Percentiles rank a stretch among this genome's conserved stretches.
Evolutionary conservation across 1,139 yeast species (phyloP).

Genomic region (Diutina neorugosa): DNA sequence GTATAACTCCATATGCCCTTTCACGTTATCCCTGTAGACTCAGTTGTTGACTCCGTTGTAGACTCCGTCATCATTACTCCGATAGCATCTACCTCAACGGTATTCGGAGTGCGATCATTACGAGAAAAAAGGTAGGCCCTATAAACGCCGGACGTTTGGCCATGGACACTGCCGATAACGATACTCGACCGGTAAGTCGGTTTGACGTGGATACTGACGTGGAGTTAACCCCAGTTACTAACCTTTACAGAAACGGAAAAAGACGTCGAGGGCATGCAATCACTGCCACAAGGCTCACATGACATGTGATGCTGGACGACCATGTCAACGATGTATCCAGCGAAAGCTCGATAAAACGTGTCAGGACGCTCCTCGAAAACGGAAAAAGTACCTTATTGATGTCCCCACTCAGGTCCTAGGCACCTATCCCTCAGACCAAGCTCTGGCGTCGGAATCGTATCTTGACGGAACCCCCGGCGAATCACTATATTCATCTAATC

Average conservation of each 20-base stretch:
- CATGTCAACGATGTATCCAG: slow-evolving; percentile 69
- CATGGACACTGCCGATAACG: neutral
- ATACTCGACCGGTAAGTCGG: neutral
- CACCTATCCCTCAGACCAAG: neutral
- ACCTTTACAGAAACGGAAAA: slow-evolving; percentile 20
- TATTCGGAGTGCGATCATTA: neutral
- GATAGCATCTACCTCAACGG: too few relatives aligned
- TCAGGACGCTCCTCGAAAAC: slow-evolving; percentile 81
- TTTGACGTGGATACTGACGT: too few relatives aligned
- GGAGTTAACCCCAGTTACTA: too few relatives aligned
- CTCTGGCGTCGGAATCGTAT: neutral
- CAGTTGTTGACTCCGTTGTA: too few relatives aligned
- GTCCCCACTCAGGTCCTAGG: slow-evolving; percentile 18
- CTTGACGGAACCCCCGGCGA: neutral
- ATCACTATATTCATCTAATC: neutral
- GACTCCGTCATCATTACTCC: too few relatives aligned
- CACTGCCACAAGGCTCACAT: slow-evolving; percentile 83
- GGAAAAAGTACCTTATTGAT: slow-evolving; percentile 66
- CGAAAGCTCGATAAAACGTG: slow-evolving; percentile 66
- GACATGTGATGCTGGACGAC: slow-evolving; percentile 73
- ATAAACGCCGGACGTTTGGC: neutral
- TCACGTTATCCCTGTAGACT: neutral
- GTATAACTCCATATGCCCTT: neutral
- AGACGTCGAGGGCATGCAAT: slow-evolving; percentile 72
- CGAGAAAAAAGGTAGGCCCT: neutral